A percentile compares a stretch with the other conserved stretches of the same genome.
phyloP scores from a whole-genome alignment of 495 filamentous ascomycete species.

The Hyaloscypha finlandica region DNA sequence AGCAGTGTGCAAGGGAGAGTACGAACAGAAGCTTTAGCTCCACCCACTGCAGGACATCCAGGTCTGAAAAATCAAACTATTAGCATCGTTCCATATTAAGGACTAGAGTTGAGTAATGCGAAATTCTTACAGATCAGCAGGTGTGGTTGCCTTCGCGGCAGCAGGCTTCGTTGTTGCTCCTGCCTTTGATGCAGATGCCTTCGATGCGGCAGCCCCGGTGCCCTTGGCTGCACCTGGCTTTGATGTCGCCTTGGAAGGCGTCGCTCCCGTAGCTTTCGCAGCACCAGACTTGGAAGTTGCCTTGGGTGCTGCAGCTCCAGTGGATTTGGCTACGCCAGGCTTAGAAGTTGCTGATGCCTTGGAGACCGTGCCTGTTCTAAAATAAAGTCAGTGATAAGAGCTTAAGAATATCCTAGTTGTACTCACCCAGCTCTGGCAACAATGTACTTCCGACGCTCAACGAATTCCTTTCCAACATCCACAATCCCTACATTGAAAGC shows the following conservation, averaged over 20 bases:
- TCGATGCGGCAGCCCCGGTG: background rate
- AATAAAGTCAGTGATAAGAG: background rate
- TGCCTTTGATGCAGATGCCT: conserved; percentile 6
- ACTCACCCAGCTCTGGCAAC: background rate
- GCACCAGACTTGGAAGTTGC: conserved; percentile 5
- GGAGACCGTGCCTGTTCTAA: background rate
- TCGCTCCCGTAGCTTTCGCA: background rate
- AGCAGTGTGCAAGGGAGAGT: background rate
- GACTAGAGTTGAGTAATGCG: background rate
- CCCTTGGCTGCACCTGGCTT: conserved; percentile 2
- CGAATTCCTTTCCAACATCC: conserved; percentile 6
- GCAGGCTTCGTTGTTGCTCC: background rate
- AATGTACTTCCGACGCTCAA: background rate
- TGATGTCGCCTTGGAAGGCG: background rate
- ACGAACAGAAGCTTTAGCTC: background rate
- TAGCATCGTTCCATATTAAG: background rate
- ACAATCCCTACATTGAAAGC: background rate
- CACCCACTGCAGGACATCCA: conserved; percentile 5
- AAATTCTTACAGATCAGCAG: conserved; percentile 4
- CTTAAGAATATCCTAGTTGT: background rate
- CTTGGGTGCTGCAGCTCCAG: background rate
- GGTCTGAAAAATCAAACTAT: background rate
- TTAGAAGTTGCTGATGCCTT: background rate
- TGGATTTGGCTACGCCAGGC: background rate
- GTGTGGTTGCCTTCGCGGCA: conserved; percentile 12